Evolutionary conservation across 73 alveolate genomes (phyloP).

Genomic region (Effrenium voratum): DNA sequence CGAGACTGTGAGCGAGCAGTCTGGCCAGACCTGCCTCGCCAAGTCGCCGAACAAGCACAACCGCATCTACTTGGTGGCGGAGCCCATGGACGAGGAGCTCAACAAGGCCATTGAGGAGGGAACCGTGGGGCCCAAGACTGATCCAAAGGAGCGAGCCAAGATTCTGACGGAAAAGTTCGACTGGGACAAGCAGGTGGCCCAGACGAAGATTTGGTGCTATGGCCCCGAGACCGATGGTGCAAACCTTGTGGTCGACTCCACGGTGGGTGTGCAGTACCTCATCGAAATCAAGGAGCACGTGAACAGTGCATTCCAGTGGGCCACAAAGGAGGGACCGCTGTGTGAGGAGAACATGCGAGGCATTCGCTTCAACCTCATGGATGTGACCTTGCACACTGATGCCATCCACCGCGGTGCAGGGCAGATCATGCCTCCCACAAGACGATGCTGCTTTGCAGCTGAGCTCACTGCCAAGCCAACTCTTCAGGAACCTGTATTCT

Average conservation of each 20-base stretch:
- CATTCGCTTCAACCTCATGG: constrained; percentile 97
- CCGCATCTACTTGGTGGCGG: constrained; percentile 95
- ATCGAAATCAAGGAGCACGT: constrained; percentile 96
- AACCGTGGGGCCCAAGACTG: constrained; percentile 86
- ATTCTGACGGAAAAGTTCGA: constrained; percentile 97
- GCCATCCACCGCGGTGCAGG: constrained; percentile 99
- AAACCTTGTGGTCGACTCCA: constrained; percentile 96
- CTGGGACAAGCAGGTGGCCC: constrained; percentile 95
- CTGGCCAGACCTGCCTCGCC: constrained; percentile 96
- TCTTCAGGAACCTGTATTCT: constrained; percentile 99
- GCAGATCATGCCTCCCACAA: constrained; percentile 99
- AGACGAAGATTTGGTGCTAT: constrained; percentile 96
- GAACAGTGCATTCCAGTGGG: constrained; percentile 97
- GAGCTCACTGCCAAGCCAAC: constrained; percentile 99
- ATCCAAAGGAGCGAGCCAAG: constrained; percentile 95
- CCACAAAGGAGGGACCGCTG: constrained; percentile 97
- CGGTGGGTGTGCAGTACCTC: constrained; percentile 96
- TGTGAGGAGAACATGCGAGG: constrained; percentile 97
- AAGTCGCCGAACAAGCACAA: constrained; percentile 98
- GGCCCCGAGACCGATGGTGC: constrained; percentile 98
- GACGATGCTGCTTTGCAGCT: constrained; percentile 99
- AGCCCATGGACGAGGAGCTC: constrained; percentile 96
- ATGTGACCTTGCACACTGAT: constrained; percentile 97
- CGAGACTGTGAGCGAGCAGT: constrained; percentile 96
- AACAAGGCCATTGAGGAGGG: constrained; percentile 96